Evolutionary conservation across 164 flowering plant genomes (phyloP).

Genomic region (Warburgia ugandensis): DNA sequence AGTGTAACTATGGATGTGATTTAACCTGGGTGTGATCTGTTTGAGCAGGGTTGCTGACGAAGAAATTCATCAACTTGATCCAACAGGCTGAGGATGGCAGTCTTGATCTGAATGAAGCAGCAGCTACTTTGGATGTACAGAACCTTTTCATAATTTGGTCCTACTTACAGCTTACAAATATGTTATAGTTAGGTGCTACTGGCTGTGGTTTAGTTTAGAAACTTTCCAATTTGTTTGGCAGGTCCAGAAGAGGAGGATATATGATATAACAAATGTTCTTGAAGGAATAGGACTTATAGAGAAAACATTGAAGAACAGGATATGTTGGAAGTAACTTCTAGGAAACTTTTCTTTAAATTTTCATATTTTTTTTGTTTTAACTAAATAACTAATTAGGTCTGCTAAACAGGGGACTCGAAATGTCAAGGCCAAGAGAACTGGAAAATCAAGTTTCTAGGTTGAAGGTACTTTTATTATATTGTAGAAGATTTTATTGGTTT

Average conservation of each 20-base stretch:
- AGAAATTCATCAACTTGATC: slow-evolving; percentile 81
- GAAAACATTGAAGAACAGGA: too few species aligned
- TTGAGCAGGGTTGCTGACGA: slow-evolving; percentile 70
- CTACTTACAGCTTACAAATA: background rate
- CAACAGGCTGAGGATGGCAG: slow-evolving; percentile 89
- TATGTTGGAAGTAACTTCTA: too few species aligned
- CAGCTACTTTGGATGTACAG: slow-evolving; percentile 75
- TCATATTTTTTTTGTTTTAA: too few species aligned
- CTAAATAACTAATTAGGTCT: too few species aligned
- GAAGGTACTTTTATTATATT: too few species aligned
- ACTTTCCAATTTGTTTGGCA: slow-evolving; percentile 13
- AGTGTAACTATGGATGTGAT: background rate
- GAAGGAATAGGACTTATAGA: slow-evolving; percentile 99
- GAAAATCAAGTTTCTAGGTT: too few species aligned
- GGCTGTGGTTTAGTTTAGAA: background rate
- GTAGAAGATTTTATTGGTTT: too few species aligned
- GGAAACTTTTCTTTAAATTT: too few species aligned
- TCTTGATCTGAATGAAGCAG: slow-evolving; percentile 89
- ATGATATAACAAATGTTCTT: slow-evolving; percentile 94
- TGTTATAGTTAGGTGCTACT: background rate
- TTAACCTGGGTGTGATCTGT: slow-evolving; percentile 3
- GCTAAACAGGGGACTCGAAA: too few species aligned
- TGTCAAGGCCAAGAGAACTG: too few species aligned
- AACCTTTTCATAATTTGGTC: background rate
- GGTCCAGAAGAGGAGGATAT: slow-evolving; percentile 92